A percentile compares a stretch with the other conserved stretches of the same genome.
These are phyloP conservation scores for Fusarium sp. DNA, from an alignment of 2,329 filamentous ascomycete species.

Conservation along the genomic window DNA sequence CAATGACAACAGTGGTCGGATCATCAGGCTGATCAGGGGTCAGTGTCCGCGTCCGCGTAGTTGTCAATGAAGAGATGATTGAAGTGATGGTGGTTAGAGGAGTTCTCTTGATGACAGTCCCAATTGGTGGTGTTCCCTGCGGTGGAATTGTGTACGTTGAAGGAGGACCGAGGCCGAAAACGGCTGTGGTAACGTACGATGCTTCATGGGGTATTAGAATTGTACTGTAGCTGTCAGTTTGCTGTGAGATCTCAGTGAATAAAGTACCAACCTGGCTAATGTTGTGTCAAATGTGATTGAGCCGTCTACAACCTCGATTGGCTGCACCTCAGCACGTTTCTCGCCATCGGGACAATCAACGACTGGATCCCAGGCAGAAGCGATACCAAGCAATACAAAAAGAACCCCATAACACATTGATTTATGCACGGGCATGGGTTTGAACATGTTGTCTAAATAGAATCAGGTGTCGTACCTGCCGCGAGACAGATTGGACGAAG, in stretches of 20 bases:
- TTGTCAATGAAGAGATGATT: not conserved
- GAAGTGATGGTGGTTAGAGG: not conserved
- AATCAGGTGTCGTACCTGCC: not conserved
- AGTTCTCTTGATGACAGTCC: not conserved
- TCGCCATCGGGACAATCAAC: not conserved
- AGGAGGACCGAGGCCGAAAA: not conserved
- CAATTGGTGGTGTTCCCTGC: not conserved
- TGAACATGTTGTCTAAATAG: not conserved
- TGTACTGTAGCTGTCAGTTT: not conserved
- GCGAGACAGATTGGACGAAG: not conserved
- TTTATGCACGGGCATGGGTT: not conserved
- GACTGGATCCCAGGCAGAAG: not conserved
- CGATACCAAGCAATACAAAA: not conserved
- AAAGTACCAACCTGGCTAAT: not conserved
- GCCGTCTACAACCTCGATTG: conserved; percentile 3
- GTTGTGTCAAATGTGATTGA: conserved; percentile 5
- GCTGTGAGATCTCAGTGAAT: accelerated
- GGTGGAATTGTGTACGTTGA: not conserved
- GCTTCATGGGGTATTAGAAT: not conserved
- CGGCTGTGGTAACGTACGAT: not conserved
- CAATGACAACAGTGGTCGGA: not conserved
- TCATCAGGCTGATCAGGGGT: not conserved
- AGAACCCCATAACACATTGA: not conserved
- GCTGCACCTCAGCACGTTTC: not conserved
- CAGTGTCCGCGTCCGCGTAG: not conserved